Conservation (phyloP, 805 yeast species). For the Pichia membranifaciens region DNA sequence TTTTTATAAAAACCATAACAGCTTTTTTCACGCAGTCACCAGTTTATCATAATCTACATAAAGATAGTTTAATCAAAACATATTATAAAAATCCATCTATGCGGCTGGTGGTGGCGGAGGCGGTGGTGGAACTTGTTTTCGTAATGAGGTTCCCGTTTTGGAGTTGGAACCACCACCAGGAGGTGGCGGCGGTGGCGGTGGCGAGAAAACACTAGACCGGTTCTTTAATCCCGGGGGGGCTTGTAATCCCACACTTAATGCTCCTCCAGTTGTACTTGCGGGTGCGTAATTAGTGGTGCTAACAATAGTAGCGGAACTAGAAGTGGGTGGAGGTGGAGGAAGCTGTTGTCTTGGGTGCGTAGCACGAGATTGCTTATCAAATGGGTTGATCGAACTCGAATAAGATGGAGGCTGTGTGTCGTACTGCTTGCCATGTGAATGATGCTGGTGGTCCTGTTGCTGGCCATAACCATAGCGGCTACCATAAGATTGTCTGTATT, state of each 20-base stretch:
- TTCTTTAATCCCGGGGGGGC: neutral
- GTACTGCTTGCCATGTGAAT: neutral
- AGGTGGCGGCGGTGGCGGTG: conserved; percentile 15
- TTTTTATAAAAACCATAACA: too few species aligned
- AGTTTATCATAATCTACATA: too few species aligned
- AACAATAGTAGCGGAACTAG: neutral
- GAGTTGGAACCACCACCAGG: neutral
- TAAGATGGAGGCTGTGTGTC: neutral
- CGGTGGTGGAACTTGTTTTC: conserved; percentile 8
- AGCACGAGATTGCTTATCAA: neutral
- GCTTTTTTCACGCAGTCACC: too few species aligned
- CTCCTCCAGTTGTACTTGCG: neutral
- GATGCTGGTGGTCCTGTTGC: neutral
- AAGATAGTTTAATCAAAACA: too few species aligned
- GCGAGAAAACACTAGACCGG: neutral
- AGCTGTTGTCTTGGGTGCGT: neutral
- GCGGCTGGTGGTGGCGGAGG: conserved; percentile 12
- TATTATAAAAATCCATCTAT: too few species aligned
- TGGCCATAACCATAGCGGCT: neutral
- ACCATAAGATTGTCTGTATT: neutral
- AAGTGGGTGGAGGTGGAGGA: neutral
- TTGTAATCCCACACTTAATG: neutral
- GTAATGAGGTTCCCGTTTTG: neutral
- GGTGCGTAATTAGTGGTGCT: too few species aligned
- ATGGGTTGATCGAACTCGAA: conserved; percentile 5